Evolutionary conservation across 768 basidiomycete species (phyloP), one percentile per base, ranked within the genome.

Genomic region (Cystofilobasidium macerans): DNA sequence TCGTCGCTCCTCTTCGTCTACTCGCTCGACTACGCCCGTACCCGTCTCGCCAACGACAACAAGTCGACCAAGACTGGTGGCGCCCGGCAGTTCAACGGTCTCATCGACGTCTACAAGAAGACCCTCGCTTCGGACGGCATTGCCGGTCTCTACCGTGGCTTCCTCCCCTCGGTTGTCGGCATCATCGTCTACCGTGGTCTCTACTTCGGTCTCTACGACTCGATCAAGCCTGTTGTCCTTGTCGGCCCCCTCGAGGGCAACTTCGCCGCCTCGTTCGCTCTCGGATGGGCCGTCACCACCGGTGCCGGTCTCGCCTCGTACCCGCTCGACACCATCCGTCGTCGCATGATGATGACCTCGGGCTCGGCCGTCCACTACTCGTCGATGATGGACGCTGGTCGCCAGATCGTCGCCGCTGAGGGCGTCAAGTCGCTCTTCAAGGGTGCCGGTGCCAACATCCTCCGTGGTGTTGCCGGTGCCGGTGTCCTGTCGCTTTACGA

Each of bases 291-390:
- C 85, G 94, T 98, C 76, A 99, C 95, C 74, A 92, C 5, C 57
- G 61, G 32, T 64, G n/a, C 36, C 30, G 28, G n/a, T 38, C 65
- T 45, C 18, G 67, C 63, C 61, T 65, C 61, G 69, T 73, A 78
- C 72, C 72, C 73, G 26, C 73, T 72, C 16, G 76, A 71, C 72
- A 93, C 79, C 68, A 79, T 80, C 75, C 76, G 94, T 86, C 93
- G 95, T 86, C 91, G 95, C 73, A 99, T 99, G 95, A 99, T 99
- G 95, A 98, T 98, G 94, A 98, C 95, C 42, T 97, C 94, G 28
- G 95, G 94, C 73, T 86, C 85, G 73, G 83, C 61, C 51, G 85
- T 87, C 69, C 92, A 97, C 86, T 98, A 98, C 86, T 94, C 93
- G 83, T 89, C 88, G 72, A 98, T 98, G 94, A 87, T 94, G 78